Evolutionary conservation across 768 basidiomycete species (phyloP), one percentile per base, ranked within the genome.

Genomic region (Neoboletus brunneissimus): DNA sequence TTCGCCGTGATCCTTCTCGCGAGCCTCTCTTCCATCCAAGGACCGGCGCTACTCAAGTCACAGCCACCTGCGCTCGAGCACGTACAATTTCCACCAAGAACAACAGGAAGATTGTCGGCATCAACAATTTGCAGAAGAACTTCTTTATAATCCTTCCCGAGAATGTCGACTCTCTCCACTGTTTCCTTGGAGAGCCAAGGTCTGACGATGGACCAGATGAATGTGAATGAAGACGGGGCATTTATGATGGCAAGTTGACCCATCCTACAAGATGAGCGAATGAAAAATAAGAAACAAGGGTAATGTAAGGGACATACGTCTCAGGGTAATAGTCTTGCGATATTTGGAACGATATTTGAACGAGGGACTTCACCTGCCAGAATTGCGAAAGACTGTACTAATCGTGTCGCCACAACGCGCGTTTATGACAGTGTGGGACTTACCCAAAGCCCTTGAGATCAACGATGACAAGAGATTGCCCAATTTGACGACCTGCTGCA

Each of bases 261-360:
- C 87, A 89, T 87, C 4, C 88, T 89, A 58, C 23, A 20, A 41
- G 12, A 32, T 7, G 25, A 49, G 52, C 23, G n/a, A 40, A 41
- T 55, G 13, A 56, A 34, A 20, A 29, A 12, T 23, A 18, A 22
- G 4, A 47, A 44, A 27, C 5, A 35, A 49, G 7, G 10, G 38
- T 6, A 7, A n/a, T 22, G 13, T 18, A 25, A 22, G 42, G n/a
- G 25, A 66, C 81, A 51, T 65, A 89, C 87, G 85, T 85, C 67
- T 91, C 88, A 1, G 88, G 88, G 59, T 79, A 90, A 70, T 87
- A 90, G 62, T 88, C 86, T 69, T 90, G 88, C 2, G 87, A 89
- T 53, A 90, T 76, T 61, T 89, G 87, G 67, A 90, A 87, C 8
- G 84, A 82, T 48, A 69, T 73, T 48, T 82, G 76, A 23, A 79